Base-by-base conservation (phyloP, 73 alveolate genomes). In the Breviolum minutum region DNA sequence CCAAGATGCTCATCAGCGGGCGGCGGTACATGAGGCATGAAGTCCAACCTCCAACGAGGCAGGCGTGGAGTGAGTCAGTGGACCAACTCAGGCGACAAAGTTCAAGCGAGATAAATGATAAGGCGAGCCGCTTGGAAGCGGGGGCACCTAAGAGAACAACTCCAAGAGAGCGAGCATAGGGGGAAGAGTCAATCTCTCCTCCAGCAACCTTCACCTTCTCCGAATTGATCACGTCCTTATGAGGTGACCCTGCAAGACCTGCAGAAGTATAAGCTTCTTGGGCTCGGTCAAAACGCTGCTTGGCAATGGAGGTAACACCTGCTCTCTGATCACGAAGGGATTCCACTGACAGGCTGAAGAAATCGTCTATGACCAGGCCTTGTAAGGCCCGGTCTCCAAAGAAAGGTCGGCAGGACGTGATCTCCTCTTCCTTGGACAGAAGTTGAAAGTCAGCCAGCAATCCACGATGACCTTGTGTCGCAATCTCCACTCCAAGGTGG, bases 341-440 rank as follows among this genome's bases (percentile, higher is more conserved):
- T 11, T 29, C 61, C 80, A 11, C 77, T 10, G 26, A 85, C 79
- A 2, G 94, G n/a, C n/a, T 24, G 64, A 61, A 85, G 32, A 22
- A 85, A 10, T 85, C 94, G 29, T 85, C 94, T 0, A 85, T 85
- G 0, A 85, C 94, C n/a, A 85, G 12, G 2, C 94, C 94, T 22
- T 85, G 81, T 16, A 70, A 30, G 2, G 16, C 63, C 22, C 22
- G 0, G 4, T 14, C 0, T 0, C 94, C 94, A 12, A 30, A 24
- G 30, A 85, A 85, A 61, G 77, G 60, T 16, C 27, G 9, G 32
- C 63, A 30, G 1, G 94, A 40, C 13, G 64, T 0, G 9, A 85
- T 2, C 11, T 70, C 26, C 8, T 22, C 2, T 10, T 76, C 13
- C n/a, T 2, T 16, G 40, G 10, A 24, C 26, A 85, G 62, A 1